Base-by-base conservation (phyloP, 306 rosid species). In the Elaeagnus macrophylla region DNA sequence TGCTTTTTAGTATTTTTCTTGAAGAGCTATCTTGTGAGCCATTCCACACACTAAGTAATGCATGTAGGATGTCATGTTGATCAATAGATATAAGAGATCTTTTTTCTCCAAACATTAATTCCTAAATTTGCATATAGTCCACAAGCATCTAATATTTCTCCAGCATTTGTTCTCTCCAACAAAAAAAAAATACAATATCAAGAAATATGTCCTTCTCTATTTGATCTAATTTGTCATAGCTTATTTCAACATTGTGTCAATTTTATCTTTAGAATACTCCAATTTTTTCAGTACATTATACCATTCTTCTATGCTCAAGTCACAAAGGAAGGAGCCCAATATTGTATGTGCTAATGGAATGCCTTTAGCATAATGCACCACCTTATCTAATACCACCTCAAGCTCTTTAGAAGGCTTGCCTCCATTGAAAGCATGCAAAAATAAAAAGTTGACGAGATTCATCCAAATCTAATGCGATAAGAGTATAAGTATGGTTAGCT, bases 111-210 rank as follows among this genome's bases (percentile, higher is more conserved):
- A 47, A 47, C 14, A 2, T 50, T 36, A 5, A 69, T 47, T 39
- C 60, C 73, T 40, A 41, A 60, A 8, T 38, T 15, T 14, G 76
- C 49, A 57, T 40, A 20, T 14, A 48, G 46, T 13, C 37, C 73
- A 39, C 69, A 65, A 13, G 14, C 41, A 7, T 61, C 6, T 45
- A 65, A 8, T 44, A 75, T 61, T 35, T 70, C 55, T n/a, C 14
- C 39, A 13, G 15, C 48, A 56, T 18, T 52, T 57, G 14, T 9
- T 7, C 46, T 39, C 52, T 12, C 80, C 76, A 6, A 36, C 53
- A n/a, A 14, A 70, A 75, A 14, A 70, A 75, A 48, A 50, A 75
- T 10, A 75, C 80, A 69, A 69, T 60, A 36, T 66, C n/a, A n/a
- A n/a, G n/a, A n/a, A n/a, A n/a, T n/a, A n/a, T n/a, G n/a, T n/a